Percentiles rank a stretch among this genome's conserved stretches.
Conservation (phyloP, 208 protist genomes). For the Acanthamoeba polyphaga region DNA sequence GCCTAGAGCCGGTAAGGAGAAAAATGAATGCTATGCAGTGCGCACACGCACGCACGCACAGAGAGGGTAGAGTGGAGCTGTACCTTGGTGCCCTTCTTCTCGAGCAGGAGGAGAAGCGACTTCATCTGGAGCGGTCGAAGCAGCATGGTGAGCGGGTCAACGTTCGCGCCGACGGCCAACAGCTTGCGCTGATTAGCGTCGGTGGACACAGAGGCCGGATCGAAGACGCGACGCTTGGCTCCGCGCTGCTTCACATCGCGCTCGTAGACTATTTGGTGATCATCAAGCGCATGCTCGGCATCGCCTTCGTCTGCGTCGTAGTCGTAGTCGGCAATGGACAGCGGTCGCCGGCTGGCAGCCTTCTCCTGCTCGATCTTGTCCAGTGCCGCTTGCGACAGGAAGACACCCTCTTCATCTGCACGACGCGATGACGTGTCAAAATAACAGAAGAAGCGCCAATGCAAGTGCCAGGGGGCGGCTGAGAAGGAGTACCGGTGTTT, state of each 20-base stretch:
- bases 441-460: not conserved
- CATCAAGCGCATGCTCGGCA: not conserved
- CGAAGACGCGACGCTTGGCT: not conserved
- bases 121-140: constrained; percentile 37
- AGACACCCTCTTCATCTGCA: constrained; percentile 18
- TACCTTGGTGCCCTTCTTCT: not conserved
- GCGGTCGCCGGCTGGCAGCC: not conserved
- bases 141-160: not conserved
- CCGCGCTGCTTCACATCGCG: not conserved
- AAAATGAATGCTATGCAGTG: no score
- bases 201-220: not conserved
- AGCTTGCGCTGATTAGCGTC: not conserved
- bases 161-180: not conserved
- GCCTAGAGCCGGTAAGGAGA: no score
- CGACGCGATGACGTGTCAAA: not conserved
- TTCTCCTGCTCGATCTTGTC: not conserved
- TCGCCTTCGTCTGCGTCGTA: not conserved
- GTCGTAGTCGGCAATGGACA: not conserved
- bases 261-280: not conserved
- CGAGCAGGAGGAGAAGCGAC: not conserved
- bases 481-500: not conserved
- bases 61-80: not conserved
- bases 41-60: not conserved
- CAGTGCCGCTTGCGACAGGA: constrained; percentile 15
- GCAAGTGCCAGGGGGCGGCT: not conserved